A percentile compares a stretch with the other conserved stretches of the same genome.
Conservation (phyloP, 495 filamentous ascomycete species). For the Endocarpon pusillum region DNA sequence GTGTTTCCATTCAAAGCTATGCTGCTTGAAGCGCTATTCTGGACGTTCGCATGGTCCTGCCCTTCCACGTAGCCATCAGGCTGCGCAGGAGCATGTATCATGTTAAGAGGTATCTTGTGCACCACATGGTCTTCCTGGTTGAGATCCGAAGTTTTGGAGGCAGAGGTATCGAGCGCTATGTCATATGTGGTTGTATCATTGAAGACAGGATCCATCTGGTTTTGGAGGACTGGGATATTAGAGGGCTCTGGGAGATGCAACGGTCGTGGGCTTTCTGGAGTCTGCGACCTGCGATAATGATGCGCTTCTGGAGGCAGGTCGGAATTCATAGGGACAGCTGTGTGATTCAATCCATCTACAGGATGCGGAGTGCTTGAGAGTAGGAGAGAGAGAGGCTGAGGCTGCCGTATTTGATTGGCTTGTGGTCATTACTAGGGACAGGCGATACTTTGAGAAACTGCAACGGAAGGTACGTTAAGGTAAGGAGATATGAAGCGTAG, state of each 20-base stretch:
- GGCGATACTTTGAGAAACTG: no score
- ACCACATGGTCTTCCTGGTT: slow-evolving; percentile 27
- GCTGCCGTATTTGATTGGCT: no score
- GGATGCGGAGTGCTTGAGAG: no score
- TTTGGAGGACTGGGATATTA: slow-evolving; percentile 53
- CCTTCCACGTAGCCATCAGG: neutral
- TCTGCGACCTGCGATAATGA: slow-evolving; percentile 50
- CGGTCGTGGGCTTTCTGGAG: slow-evolving; percentile 56
- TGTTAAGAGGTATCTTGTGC: neutral
- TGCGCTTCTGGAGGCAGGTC: no score
- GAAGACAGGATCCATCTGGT: slow-evolving; percentile 57
- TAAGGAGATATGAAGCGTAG: no score
- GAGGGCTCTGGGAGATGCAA: slow-evolving; percentile 51
- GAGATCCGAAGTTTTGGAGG: slow-evolving; percentile 7
- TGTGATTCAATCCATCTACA: no score
- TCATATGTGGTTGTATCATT: slow-evolving; percentile 46
- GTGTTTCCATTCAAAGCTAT: neutral
- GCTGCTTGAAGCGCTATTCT: neutral
- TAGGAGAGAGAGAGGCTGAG: no score
- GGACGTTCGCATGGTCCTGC: neutral
- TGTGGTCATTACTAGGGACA: no score
- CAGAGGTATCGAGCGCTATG: slow-evolving; percentile 3
- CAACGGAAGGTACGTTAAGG: no score
- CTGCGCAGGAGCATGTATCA: neutral
- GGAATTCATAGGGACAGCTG: no score